These are phyloP conservation scores for Trichothecium roseum DNA, from an alignment of 2,329 filamentous ascomycete genomes.

Conservation along the genomic window DNA sequence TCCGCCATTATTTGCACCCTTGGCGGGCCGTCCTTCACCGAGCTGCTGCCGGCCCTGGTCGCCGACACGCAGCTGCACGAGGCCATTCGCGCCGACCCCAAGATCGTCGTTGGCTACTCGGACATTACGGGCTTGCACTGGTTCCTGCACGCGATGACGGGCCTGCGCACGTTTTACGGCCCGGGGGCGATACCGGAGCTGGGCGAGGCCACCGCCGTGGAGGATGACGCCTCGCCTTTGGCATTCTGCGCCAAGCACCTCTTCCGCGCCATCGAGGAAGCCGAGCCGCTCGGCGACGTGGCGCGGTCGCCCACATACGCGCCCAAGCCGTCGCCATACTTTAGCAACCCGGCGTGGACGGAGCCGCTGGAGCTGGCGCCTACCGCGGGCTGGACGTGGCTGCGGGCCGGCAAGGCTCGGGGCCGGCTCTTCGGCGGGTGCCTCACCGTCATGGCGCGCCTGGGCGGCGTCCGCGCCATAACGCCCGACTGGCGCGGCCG, in stretches of 20 bases:
- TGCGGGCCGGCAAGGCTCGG: slow-evolving; percentile 21
- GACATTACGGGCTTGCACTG: slow-evolving; percentile 32
- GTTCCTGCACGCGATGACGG: slow-evolving; percentile 24
- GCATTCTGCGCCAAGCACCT: slow-evolving; percentile 20
- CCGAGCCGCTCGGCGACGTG: slow-evolving; percentile 17
- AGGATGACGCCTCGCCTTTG: slow-evolving; percentile 15
- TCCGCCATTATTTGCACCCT: slow-evolving; percentile 27
- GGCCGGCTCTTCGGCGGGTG: slow-evolving; percentile 34
- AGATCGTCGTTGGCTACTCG: slow-evolving; percentile 30
- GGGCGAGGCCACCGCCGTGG: slow-evolving; percentile 14
- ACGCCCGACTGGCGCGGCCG: slow-evolving; percentile 25
- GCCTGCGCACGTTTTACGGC: slow-evolving; percentile 32
- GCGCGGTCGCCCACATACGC: slow-evolving; percentile 20
- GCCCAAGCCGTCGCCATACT: slow-evolving; percentile 12
- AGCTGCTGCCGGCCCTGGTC: slow-evolving; percentile 26
- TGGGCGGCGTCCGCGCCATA: slow-evolving; percentile 21
- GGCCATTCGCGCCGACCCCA: slow-evolving; percentile 23
- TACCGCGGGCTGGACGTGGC: slow-evolving; percentile 23
- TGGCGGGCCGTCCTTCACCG: slow-evolving; percentile 26
- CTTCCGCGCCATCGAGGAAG: slow-evolving; percentile 16
- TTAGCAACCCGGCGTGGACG: slow-evolving; percentile 11
- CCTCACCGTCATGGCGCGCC: slow-evolving; percentile 26
- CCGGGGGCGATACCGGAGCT: slow-evolving; percentile 28
- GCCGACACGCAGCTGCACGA: slow-evolving; percentile 22
- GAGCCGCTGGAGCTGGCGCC: slow-evolving; percentile 17